Base-by-base conservation (phyloP, 192 early-diverging fungal genomes). In the Podila verticillata region DNA sequence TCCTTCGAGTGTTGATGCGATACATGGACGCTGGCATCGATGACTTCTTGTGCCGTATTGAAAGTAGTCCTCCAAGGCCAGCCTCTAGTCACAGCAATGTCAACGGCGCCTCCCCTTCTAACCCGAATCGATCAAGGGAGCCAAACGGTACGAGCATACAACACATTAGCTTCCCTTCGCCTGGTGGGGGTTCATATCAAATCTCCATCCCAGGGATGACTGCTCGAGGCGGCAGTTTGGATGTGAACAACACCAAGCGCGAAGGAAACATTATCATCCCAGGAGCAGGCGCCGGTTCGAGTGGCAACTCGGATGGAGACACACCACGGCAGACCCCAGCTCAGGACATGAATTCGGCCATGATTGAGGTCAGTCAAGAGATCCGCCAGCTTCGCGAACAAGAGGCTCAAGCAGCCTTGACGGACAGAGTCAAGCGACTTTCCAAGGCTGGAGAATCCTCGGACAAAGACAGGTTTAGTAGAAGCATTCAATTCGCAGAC, bases 301-400 rank as follows among this genome's bases (percentile, higher is more conserved):
- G 61, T 1, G 28, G 56, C 15, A 63, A 44, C 49, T 60, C 66
- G 19, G 57, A 63, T 56, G 57, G 63, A 20, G 44, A 28, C 26
- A 22, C 36, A 0, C 66, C 39, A 31, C 35, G 66, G 1, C 70
- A 72, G 30, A 72, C 70, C 1, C 77, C 77, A 5, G 34, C 60
- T 35, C 77, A 80, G n/a, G 70, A 80, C 22, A 72, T 80, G 31
- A 72, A 56, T 24, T 68, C 77, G 19, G 77, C 77, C 7, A 72
- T 72, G 70, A 57, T 80, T 20, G 77, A 80, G 26, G 63, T 70
- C 10, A 80, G 29, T 24, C 77, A 80, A 36, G 77, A 80, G 61
- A 80, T 80, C 57, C 77, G 77, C 17, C 77, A 80, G 61, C 54
- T 72, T 2, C 63, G 70, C 19, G 77, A 80, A 32, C 77, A 80